A percentile compares a stretch with the other conserved stretches of the same genome.
Evolutionary conservation across 2,329 filamentous ascomycete species (phyloP).

Genomic region (Coccinonectria pachysandricola): DNA sequence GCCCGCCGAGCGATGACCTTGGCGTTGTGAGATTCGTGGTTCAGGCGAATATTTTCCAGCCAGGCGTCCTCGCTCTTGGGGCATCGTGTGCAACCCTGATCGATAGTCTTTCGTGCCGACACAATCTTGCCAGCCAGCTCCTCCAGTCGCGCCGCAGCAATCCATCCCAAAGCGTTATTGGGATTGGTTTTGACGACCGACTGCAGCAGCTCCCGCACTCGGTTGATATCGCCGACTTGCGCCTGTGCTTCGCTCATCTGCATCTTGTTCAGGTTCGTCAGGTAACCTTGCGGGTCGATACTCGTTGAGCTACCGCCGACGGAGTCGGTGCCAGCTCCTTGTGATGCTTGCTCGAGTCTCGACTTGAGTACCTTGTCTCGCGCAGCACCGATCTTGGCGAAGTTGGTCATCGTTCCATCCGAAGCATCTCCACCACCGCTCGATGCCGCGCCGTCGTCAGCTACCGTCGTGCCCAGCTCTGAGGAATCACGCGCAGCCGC

Average conservation of each 20-base stretch:
- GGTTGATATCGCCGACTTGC: slow-evolving; percentile 88
- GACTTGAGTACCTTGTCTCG: slow-evolving; percentile 93
- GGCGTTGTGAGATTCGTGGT: slow-evolving; percentile 75
- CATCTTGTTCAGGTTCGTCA: slow-evolving; percentile 80
- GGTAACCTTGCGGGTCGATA: slow-evolving; percentile 91
- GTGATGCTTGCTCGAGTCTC: slow-evolving; percentile 81
- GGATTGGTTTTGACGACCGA: slow-evolving; percentile 97
- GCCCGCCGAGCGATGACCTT: slow-evolving; percentile 92
- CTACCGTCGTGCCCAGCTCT: slow-evolving; percentile 81
- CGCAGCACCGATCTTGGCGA: slow-evolving; percentile 92
- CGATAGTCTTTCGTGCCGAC: slow-evolving; percentile 78
- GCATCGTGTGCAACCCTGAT: slow-evolving; percentile 79
- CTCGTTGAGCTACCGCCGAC: slow-evolving; percentile 73
- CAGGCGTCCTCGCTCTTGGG: slow-evolving; percentile 92
- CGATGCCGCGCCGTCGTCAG: slow-evolving; percentile 58
- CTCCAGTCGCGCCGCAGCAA: slow-evolving; percentile 84
- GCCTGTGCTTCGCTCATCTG: slow-evolving; percentile 70
- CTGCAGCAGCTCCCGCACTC: slow-evolving; percentile 83
- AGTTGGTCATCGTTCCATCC: slow-evolving; percentile 94
- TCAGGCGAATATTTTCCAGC: slow-evolving; percentile 90
- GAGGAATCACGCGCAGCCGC: slow-evolving; percentile 71
- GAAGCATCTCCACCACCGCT: slow-evolving; percentile 31
- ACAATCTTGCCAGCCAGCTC: slow-evolving; percentile 88
- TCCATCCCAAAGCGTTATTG: slow-evolving; percentile 89
- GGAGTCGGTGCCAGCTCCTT: slow-evolving; percentile 54